Evolutionary conservation across 2,329 filamentous ascomycete species (phyloP), one percentile per base, ranked within the genome.

Genomic region (Aspergillus calidoustus): DNA sequence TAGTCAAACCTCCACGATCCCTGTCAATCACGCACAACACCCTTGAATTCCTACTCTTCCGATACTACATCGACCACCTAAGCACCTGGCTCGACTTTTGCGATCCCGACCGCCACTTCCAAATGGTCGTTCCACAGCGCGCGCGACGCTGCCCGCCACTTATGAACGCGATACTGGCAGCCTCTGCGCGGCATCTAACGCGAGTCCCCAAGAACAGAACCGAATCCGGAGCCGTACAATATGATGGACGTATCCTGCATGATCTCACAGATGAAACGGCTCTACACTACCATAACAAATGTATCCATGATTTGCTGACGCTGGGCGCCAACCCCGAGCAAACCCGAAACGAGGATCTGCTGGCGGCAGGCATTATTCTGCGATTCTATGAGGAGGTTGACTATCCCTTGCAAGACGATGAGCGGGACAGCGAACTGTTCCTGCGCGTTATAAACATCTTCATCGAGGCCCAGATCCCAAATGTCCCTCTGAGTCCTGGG

Each of bases 361-460:
- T 81, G 4, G 77, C 76, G 2, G 76, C 76, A 3, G 77, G 77
- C 8, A 75, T 81, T 4, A 76, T 81, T 5, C 59, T 81, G 1
- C 72, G 79, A 1, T 77, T 78, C 19, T 80, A 80, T 22, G 79
- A 81, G 55, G 79, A 81, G 62, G 73, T 80, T 31, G 77, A 78
- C 51, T 38, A 43, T 51, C 51, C 23, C 11, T 43, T 55, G n/a
- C 46, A 47, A 9, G 47, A 54, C 13, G 19, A 57, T 31, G 31
- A 69, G 66, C 64, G 17, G 54, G 67, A 67, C 50, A 63, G 59
- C 13, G 68, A 68, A n/a, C 65, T 60, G 2, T 66, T 64, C 47
- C 57, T 70, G 31, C 54, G 66, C 50, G 66, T 70, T 3, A 64
- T 71, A 9, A 69, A 72, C 44, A 61, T 74, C 11, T 74, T 74